Percentiles rank a stretch among this genome's conserved stretches.
phyloP scores from a whole-genome alignment of 2,329 filamentous ascomycete species.

The Aspergillus ochraceus region DNA sequence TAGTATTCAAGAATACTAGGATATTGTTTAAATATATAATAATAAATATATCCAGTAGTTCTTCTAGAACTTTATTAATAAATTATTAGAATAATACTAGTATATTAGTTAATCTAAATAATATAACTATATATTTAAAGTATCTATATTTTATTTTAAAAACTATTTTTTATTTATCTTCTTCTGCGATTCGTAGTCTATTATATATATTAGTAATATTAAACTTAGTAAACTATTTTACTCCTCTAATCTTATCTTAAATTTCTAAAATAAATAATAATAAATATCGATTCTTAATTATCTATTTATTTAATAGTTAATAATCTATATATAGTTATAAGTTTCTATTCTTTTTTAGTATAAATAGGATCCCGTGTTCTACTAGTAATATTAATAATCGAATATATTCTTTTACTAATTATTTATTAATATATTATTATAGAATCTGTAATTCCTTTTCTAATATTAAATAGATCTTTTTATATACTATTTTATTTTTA shows the following conservation, averaged over 20 bases:
- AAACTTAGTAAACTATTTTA: slow-evolving; percentile 14
- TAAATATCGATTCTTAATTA: slow-evolving; percentile 6
- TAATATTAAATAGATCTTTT: no score
- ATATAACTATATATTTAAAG: slow-evolving; percentile 33
- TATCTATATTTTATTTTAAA: slow-evolving; percentile 26
- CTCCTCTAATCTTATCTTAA: slow-evolving; percentile 2
- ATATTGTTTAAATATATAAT: slow-evolving; percentile 5
- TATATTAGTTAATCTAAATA: slow-evolving; percentile 24
- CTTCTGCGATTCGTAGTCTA: slow-evolving; percentile 20
- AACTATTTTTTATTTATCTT: slow-evolving; percentile 33
- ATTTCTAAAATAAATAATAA: slow-evolving; percentile 7
- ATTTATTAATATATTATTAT: background rate
- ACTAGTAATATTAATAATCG: background rate
- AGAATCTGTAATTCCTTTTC: background rate
- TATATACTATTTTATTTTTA: background rate
- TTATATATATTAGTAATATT: slow-evolving; percentile 18
- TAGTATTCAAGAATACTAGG: slow-evolving; percentile 3
- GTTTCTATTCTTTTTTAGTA: background rate
- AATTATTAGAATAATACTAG: slow-evolving; percentile 5
- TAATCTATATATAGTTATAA: background rate
- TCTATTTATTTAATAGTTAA: slow-evolving; percentile 1
- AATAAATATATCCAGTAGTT: background rate
- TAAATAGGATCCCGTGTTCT: slow-evolving; percentile 3
- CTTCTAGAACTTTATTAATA: slow-evolving; percentile 3
- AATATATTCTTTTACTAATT: background rate